These are phyloP conservation scores for Trichoderma koningiopsis DNA, from an alignment of 2,329 filamentous ascomycete genomes.

Conservation along the genomic window DNA sequence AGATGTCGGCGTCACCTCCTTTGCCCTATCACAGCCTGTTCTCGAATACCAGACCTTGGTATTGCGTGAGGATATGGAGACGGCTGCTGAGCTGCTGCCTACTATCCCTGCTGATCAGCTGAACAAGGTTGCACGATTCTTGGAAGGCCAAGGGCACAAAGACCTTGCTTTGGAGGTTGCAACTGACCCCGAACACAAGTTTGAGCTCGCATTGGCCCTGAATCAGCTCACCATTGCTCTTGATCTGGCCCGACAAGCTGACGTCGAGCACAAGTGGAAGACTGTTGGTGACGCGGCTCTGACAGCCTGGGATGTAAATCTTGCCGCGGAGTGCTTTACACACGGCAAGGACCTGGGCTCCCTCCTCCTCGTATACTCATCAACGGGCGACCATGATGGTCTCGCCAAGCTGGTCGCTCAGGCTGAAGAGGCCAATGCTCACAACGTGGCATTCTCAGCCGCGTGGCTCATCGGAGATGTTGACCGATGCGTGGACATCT, in stretches of 20 bases:
- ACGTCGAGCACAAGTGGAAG: slow-evolving; percentile 98
- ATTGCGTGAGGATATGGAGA: slow-evolving; percentile 88
- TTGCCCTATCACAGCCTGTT: slow-evolving; percentile 85
- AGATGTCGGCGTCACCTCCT: slow-evolving; percentile 89
- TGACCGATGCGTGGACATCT: slow-evolving; percentile 75
- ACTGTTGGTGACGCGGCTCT: slow-evolving; percentile 91
- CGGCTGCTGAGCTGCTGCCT: slow-evolving; percentile 79
- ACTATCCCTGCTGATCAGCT: slow-evolving; percentile 90
- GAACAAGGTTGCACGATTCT: slow-evolving; percentile 96
- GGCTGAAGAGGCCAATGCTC: slow-evolving; percentile 73
- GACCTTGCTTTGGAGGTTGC: slow-evolving; percentile 93
- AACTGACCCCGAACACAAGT: slow-evolving; percentile 93
- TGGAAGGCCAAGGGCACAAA: slow-evolving; percentile 96
- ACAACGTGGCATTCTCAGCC: slow-evolving; percentile 92
- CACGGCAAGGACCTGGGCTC: slow-evolving; percentile 90
- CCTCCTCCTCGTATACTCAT: slow-evolving; percentile 82
- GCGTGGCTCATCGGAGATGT: slow-evolving; percentile 86
- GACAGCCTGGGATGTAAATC: slow-evolving; percentile 78
- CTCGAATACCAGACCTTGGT: slow-evolving; percentile 97
- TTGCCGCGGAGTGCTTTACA: slow-evolving; percentile 91
- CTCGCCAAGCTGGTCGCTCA: slow-evolving; percentile 71
- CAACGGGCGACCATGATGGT: slow-evolving; percentile 76
- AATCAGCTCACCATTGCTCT: slow-evolving; percentile 84
- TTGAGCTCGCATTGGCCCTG: slow-evolving; percentile 83
- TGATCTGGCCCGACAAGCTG: slow-evolving; percentile 77